A percentile compares a stretch with the other conserved stretches of the same genome.
phyloP scores from a whole-genome alignment of 2,329 filamentous ascomycete species.

The Thelonectria discophora region DNA sequence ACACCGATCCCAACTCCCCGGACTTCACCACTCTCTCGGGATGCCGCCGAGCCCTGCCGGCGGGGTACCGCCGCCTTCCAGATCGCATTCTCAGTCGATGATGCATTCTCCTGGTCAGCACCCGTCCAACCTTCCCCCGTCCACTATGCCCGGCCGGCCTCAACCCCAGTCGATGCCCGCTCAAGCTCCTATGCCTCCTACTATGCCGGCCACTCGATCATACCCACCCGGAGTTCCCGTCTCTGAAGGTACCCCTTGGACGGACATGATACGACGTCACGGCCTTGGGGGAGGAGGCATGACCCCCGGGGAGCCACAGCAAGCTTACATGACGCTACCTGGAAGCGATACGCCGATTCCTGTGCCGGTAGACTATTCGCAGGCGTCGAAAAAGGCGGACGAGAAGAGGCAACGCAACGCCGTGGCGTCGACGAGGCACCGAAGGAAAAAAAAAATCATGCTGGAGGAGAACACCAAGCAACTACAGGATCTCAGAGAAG shows the following conservation, averaged over 20 bases:
- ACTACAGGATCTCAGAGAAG: conserved; percentile 74
- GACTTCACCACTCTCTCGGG: conserved; percentile 39
- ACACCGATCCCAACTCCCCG: conserved; percentile 37
- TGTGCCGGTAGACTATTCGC: conserved; percentile 80
- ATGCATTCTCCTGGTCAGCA: conserved; percentile 39
- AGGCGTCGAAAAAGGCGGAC: conserved; percentile 82
- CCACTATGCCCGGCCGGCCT: conserved; percentile 30
- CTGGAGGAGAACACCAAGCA: conserved; percentile 76
- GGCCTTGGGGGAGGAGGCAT: conserved; percentile 39
- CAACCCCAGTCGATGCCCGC: conserved; percentile 31
- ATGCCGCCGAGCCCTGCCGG: conserved; percentile 35
- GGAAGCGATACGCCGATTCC: conserved; percentile 54
- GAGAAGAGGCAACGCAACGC: conserved; percentile 88
- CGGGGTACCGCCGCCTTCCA: conserved; percentile 41
- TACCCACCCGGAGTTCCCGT: conserved; percentile 33
- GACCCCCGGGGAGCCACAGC: conserved; percentile 46
- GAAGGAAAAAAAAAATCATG: conserved; percentile 82
- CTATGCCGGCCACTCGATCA: conserved; percentile 33
- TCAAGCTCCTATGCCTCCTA: conserved; percentile 36
- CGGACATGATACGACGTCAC: conserved; percentile 46
- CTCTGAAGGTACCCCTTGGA: conserved; percentile 44
- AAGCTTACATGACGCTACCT: conserved; percentile 51
- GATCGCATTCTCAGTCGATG: conserved; percentile 50
- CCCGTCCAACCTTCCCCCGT: conserved; percentile 34
- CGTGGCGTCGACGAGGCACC: conserved; percentile 83